Conservation (phyloP, 2,329 filamentous ascomycete species). For the Nigrospora sphaerica region DNA sequence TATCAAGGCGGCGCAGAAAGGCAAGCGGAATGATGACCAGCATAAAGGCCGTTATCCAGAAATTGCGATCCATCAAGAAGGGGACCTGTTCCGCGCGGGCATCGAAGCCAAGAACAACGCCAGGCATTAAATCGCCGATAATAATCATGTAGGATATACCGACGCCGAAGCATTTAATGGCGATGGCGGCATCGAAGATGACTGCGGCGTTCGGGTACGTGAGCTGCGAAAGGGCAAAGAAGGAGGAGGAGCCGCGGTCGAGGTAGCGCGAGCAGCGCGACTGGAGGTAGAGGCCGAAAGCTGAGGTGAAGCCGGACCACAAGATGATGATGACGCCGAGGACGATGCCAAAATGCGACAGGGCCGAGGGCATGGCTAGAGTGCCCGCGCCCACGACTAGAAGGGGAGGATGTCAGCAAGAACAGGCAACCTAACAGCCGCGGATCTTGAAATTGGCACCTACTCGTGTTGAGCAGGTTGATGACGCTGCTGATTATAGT, state of each 20-base stretch:
- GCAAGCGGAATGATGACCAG: constrained; percentile 90
- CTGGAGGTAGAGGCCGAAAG: constrained; percentile 92
- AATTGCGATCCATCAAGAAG: constrained; percentile 83
- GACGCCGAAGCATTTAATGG: constrained; percentile 96
- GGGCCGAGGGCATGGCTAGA: constrained; percentile 87
- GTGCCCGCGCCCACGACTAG: constrained; percentile 88
- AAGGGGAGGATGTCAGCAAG: constrained; percentile 10
- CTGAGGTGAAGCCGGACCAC: constrained; percentile 84
- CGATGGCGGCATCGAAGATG: constrained; percentile 91
- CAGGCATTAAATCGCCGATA: constrained; percentile 96
- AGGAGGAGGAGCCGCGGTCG: constrained; percentile 80
- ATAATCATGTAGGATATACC: constrained; percentile 98
- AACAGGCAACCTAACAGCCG: too few species aligned
- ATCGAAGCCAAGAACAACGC: constrained; percentile 77
- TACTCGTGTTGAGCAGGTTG: constrained; percentile 95
- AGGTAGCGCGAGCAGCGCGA: constrained; percentile 88
- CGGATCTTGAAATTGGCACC: constrained; percentile 14
- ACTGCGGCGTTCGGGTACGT: constrained; percentile 96
- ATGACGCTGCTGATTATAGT: constrained; percentile 87
- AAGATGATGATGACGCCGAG: constrained; percentile 78
- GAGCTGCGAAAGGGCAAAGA: constrained; percentile 94
- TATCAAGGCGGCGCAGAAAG: constrained; percentile 85
- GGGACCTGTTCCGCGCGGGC: constrained; percentile 53
- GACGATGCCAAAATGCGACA: constrained; percentile 91
- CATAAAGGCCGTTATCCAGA: constrained; percentile 99